Evolutionary conservation across 75 land plant genomes (phyloP), one percentile per base, ranked within the genome.

Genomic region (Cryptomeria japonica): DNA sequence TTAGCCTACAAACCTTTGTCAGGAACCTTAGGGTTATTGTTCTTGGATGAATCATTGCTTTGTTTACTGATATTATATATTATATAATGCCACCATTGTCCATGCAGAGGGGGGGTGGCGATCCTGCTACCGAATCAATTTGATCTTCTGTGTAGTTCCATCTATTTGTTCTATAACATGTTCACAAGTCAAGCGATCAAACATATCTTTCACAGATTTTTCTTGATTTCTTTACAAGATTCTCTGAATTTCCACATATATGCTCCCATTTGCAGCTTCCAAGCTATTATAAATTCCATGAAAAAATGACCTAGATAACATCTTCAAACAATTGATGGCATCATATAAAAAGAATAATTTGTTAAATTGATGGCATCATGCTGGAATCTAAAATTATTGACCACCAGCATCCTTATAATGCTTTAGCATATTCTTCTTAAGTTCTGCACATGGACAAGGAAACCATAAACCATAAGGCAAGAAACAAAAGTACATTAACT

Each of bases 391-490:
- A 44, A 82, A 44, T n/a, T 82, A 82, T 82, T 82, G 84, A 44
- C 84, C 92, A 58, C 83, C 88, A 47, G 91, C 94, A 39, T 91
- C 92, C 87, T 95, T 93, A 92, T 93, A 93, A 19, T 94, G 89
- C 93, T 96, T 95, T 87, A 88, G 93, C 87, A 95, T 95, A 91
- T 90, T 89, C 87, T 96, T 96, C 92, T 93, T 94, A 83, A 91
- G 95, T 84, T 96, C 98, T 96, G 93, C 92, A 89, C 42, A 19
- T 87, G 3, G 53, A 3, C 39, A 75, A 61, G 82, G 38, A 28
- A 38, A 37, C 28, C 56, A 16, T 64, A 34, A 11, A 4, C 9
- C 1, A 44, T 78, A 38, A 51, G 80, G 46, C 32, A 51, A n/a
- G 53, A 4, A n/a, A 5, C 13, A 9, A 80, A 76, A 28, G 36